These are phyloP conservation scores for Glebionis coronaria DNA, from an alignment of 129 eudicot genomes.

Conservation along the genomic window DNA sequence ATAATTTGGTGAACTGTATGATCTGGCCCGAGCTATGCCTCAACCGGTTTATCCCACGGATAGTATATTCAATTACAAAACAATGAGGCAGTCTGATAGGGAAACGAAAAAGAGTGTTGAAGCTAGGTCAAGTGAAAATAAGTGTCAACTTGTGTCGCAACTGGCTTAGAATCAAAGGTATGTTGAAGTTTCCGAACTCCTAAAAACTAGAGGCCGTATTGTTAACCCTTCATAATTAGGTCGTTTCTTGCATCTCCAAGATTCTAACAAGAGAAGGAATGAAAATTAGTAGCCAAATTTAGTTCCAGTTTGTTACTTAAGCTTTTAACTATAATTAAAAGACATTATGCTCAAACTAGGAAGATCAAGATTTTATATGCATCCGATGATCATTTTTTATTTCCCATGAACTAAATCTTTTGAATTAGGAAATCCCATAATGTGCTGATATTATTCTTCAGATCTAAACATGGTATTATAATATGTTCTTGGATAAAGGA, in stretches of 20 bases:
- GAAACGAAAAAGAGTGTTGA: neutral
- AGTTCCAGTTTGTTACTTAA: neutral
- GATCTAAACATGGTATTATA: too few relatives aligned
- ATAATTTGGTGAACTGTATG: conserved; percentile 38
- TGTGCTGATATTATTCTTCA: too few relatives aligned
- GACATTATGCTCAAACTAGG: too few relatives aligned
- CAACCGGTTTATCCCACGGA: conserved; percentile 19
- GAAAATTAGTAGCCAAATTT: neutral
- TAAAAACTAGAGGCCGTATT: conserved; percentile 44
- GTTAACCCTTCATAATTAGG: conserved; percentile 55
- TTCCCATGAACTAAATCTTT: too few relatives aligned
- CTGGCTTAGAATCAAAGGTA: conserved; percentile 26
- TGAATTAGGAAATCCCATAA: too few relatives aligned
- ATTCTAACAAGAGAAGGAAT: neutral
- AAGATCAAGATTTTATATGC: too few relatives aligned
- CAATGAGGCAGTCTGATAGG: neutral
- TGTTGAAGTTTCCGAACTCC: conserved; percentile 32
- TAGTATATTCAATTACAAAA: neutral
- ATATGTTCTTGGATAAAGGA: too few relatives aligned
- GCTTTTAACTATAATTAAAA: neutral
- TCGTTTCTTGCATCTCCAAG: conserved; percentile 27
- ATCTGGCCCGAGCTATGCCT: conserved; percentile 34
- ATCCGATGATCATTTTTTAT: too few relatives aligned
- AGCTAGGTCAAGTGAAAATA: neutral
- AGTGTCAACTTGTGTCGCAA: neutral